Evolutionary conservation across 305 asterid genomes (phyloP).

Genomic region (Rubia occidens): DNA sequence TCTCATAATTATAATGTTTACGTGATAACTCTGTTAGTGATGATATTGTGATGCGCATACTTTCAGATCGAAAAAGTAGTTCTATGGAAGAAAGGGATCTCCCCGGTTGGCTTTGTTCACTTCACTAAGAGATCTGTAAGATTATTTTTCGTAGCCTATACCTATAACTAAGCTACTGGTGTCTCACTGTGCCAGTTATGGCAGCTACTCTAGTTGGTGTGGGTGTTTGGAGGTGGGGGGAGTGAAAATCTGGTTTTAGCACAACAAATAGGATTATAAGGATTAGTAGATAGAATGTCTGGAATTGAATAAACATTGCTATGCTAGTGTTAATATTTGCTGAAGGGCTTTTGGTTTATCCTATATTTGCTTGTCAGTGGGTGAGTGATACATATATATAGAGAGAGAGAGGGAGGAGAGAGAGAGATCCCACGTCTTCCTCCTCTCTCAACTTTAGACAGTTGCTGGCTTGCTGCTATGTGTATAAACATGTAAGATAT

Average conservation of each 20-base stretch:
- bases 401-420: background rate
- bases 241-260: background rate
- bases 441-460: background rate
- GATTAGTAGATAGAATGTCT: background rate
- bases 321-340: background rate
- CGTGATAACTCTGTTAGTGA: constrained; percentile 15
- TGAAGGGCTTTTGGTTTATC: background rate
- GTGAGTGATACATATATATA: too few relatives aligned
- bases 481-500: too few relatives aligned
- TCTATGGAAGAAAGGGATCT: constrained; percentile 48
- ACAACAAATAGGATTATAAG: background rate
- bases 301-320: background rate
- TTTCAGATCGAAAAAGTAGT: constrained; percentile 80
- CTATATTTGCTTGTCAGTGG: background rate
- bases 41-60: constrained; percentile 19
- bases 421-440: background rate
- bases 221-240: background rate
- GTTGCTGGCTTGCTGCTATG: background rate
- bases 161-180: background rate
- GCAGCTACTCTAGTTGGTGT: background rate
- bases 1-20: background rate
- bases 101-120: constrained; percentile 73
- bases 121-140: constrained; percentile 65
- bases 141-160: background rate
- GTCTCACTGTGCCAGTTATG: background rate